A percentile compares a stretch with the other conserved stretches of the same genome.
Evolutionary conservation across 805 yeast genomes (phyloP).

Genomic region (Lachancea waltii): DNA sequence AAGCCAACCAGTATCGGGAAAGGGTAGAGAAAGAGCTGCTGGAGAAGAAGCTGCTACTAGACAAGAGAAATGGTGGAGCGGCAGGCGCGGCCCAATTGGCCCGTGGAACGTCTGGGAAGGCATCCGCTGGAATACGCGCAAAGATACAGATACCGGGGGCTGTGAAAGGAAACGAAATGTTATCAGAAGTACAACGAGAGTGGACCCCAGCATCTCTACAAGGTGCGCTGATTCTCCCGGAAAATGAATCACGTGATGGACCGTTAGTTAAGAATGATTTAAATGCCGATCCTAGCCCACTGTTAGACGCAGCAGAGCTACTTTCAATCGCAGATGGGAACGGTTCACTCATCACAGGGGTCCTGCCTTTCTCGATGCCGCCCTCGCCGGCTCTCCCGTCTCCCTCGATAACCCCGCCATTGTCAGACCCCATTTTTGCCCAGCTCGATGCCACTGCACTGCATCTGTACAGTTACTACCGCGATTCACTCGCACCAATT

Average conservation of each 20-base stretch:
- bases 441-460: constrained; percentile 39
- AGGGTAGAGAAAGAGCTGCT: constrained; percentile 21
- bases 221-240: too few species aligned
- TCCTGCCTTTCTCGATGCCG: not conserved
- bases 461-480: constrained; percentile 44
- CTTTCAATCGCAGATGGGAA: not conserved
- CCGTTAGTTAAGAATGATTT: not conserved
- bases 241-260: not conserved
- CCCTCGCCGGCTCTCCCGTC: not conserved
- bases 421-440: constrained; percentile 19
- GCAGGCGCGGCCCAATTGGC: not conserved
- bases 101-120: too few species aligned
- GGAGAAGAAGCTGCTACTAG: constrained; percentile 19
- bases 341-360: not conserved
- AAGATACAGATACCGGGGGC: too few species aligned
- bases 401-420: constrained; percentile 18
- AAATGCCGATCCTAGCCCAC: not conserved
- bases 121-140: too few species aligned
- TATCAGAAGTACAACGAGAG: not conserved
- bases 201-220: too few species aligned
- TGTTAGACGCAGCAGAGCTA: not conserved
- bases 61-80: constrained; percentile 1
- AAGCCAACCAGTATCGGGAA: constrained; percentile 24
- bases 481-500: constrained; percentile 40
- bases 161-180: not conserved